Conservation (phyloP, 768 basidiomycete species). For the Sporobolomyces phaffii region DNA sequence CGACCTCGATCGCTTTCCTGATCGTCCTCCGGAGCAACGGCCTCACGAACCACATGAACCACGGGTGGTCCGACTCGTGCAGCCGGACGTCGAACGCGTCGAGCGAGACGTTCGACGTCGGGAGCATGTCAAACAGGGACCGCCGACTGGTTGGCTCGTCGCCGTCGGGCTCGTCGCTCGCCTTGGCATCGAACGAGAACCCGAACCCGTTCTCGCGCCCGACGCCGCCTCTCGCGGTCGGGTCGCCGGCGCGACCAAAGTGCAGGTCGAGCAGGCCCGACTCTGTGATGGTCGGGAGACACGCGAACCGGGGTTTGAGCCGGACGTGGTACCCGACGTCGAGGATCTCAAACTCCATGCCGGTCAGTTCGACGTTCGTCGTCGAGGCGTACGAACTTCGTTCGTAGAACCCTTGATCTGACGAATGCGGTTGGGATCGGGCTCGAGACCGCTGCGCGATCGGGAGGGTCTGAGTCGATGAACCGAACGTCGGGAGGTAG, state of each 20-base stretch:
- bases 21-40: conserved; percentile 7
- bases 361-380: neutral
- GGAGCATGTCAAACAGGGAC: conserved; percentile 4
- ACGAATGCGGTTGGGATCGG: neutral
- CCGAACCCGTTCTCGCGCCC: neutral
- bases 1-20: conserved; percentile 5
- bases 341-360: conserved; percentile 14
- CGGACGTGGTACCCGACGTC: conserved; percentile 30
- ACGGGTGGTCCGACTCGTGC: conserved; percentile 14
- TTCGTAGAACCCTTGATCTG: neutral
- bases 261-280: conserved; percentile 31
- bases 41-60: conserved; percentile 6
- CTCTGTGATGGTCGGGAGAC: conserved; percentile 12
- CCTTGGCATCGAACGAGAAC: neutral
- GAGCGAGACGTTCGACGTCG: neutral
- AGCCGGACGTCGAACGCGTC: conserved; percentile 5
- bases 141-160: too few relatives aligned
- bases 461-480: neutral
- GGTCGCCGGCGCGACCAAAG: too few relatives aligned
- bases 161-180: neutral
- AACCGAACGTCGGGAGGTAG: conserved; percentile 12
- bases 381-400: conserved; percentile 1
- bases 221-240: neutral
- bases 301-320: conserved; percentile 10
- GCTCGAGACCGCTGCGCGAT: neutral